Conservation (phyloP, 2,329 filamentous ascomycete genomes). For the Microdochium bolleyi region DNA sequence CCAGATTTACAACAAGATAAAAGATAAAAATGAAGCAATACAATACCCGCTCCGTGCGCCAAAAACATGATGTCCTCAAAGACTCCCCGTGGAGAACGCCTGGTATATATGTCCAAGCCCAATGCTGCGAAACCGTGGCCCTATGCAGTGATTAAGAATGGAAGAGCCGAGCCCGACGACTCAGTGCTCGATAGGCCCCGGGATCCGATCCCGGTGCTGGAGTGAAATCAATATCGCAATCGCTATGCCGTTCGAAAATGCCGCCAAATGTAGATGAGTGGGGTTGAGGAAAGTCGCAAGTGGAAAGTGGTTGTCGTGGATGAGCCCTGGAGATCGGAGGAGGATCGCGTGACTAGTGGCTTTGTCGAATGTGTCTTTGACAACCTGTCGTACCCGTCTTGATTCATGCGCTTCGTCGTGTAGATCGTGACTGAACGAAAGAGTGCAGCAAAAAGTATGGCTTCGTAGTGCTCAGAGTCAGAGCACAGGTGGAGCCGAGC, state of each 20-base stretch:
- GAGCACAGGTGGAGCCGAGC: slow-evolving; percentile 23
- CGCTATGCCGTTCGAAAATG: slow-evolving; percentile 1
- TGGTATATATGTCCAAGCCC: slow-evolving; percentile 9
- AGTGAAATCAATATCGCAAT: background rate
- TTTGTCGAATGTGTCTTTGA: slow-evolving; percentile 15
- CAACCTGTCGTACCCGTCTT: slow-evolving; percentile 10
- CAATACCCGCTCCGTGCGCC: background rate
- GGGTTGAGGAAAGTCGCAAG: background rate
- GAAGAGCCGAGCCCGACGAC: background rate
- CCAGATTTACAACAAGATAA: slow-evolving; percentile 10
- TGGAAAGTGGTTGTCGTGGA: slow-evolving; percentile 1
- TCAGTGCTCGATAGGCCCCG: background rate
- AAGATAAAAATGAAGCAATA: slow-evolving; percentile 8
- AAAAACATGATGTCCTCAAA: background rate
- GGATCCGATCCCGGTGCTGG: background rate
- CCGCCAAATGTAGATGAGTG: background rate
- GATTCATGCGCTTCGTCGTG: slow-evolving; percentile 10
- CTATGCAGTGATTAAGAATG: background rate
- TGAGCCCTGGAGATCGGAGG: background rate
- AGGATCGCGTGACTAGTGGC: slow-evolving; percentile 3
- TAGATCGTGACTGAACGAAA: background rate
- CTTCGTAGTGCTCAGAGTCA: background rate
- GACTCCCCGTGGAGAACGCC: slow-evolving; percentile 8
- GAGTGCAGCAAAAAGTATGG: background rate
- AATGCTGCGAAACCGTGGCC: slow-evolving; percentile 3